These are phyloP conservation scores for Coleophoma eucalyptorum DNA, from an alignment of 2,329 filamentous ascomycete genomes.

Conservation along the genomic window DNA sequence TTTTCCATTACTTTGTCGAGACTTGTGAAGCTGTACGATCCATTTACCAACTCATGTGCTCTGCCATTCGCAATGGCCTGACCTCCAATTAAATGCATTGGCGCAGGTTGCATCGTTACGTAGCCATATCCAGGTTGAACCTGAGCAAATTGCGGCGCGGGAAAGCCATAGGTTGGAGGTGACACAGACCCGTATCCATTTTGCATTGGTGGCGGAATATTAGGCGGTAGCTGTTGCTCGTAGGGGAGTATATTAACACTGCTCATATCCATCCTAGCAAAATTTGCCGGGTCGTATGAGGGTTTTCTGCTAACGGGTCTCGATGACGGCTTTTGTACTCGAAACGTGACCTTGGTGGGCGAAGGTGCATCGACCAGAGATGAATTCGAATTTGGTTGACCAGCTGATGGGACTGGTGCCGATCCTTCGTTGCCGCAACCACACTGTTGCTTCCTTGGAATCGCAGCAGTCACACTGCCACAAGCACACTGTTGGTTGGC, in stretches of 20 bases:
- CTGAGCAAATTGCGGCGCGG: conserved; percentile 18
- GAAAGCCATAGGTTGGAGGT: conserved; percentile 14
- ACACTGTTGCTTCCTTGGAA: conserved; percentile 55
- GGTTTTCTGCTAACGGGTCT: conserved; percentile 33
- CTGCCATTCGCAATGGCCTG: background rate
- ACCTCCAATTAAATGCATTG: conserved; percentile 7
- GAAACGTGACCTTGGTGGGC: conserved; percentile 22
- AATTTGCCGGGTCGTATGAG: conserved; percentile 43
- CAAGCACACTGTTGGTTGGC: conserved; percentile 48
- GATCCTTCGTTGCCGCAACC: conserved; percentile 36
- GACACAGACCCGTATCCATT: conserved; percentile 13
- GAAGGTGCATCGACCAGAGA: conserved; percentile 36
- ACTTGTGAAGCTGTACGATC: conserved; percentile 6
- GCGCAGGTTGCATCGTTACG: conserved; percentile 16
- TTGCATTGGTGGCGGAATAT: conserved; percentile 16
- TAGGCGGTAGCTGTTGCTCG: conserved; percentile 18
- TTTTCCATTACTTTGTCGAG: conserved; percentile 19
- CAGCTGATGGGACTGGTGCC: conserved; percentile 1
- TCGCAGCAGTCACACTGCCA: conserved; percentile 59
- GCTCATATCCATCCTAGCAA: conserved; percentile 50
- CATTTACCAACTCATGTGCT: conserved; percentile 16
- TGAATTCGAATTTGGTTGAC: conserved; percentile 11
- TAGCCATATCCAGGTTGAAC: conserved; percentile 15
- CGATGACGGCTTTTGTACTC: conserved; percentile 19
- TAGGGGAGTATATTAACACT: conserved; percentile 44